phyloP scores from a whole-genome alignment of 2,329 filamentous ascomycete species.

The Fusarium foetens region DNA sequence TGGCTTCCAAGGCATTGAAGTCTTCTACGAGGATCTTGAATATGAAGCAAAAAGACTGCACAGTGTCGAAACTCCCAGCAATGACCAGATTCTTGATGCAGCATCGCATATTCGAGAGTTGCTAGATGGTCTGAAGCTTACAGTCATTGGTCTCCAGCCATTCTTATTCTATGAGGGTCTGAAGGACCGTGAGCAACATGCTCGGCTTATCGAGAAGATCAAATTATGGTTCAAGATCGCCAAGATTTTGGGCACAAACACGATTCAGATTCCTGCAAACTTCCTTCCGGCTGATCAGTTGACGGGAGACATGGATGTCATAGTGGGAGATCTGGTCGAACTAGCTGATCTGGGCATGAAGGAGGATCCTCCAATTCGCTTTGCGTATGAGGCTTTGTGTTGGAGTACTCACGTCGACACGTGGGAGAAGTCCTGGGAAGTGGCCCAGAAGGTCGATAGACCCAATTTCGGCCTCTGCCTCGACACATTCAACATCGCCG shows the following conservation, averaged over 20 bases:
- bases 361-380: not conserved
- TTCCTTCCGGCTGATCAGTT: constrained; percentile 15
- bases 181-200: not conserved
- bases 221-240: constrained; percentile 10
- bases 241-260: not conserved
- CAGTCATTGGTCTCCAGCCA: constrained; percentile 7
- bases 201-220: not conserved
- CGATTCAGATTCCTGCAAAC: constrained; percentile 13
- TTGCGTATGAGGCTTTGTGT: constrained; percentile 5
- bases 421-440: constrained; percentile 17
- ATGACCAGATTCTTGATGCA: not conserved
- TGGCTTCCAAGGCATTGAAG: constrained; percentile 13
- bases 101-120: not conserved
- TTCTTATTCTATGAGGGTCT: constrained; percentile 16
- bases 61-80: not conserved
- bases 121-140: not conserved
- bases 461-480: constrained; percentile 10
- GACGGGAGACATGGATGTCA: constrained; percentile 10
- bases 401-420: constrained; percentile 13
- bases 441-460: not conserved
- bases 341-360: constrained; percentile 2
- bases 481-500: constrained; percentile 14
- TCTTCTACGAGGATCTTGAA: constrained; percentile 14
- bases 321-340: not conserved
- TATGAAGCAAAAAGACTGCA: constrained; percentile 6